A percentile compares a stretch with the other conserved stretches of the same genome.
These are phyloP conservation scores for Geotrichum bryndzae DNA, from an alignment of 1,139 yeast genomes.

Conservation along the genomic window DNA sequence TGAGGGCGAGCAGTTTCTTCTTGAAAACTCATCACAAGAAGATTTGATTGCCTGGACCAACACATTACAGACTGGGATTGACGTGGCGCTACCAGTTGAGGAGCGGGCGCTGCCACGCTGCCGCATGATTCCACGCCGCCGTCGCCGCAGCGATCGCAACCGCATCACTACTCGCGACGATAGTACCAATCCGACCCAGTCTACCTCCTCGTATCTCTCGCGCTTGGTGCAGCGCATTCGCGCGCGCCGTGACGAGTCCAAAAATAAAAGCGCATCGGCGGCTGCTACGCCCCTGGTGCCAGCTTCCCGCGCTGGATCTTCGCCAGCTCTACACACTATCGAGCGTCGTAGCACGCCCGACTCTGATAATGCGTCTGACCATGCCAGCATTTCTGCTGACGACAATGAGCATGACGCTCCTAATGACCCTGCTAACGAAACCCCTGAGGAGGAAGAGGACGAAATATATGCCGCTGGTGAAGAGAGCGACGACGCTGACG, in stretches of 20 bases:
- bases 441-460: constrained; percentile 2
- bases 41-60: constrained; percentile 61
- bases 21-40: constrained; percentile 47
- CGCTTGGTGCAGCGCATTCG: not conserved
- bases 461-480: constrained; percentile 4
- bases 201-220: not conserved
- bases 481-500: constrained; percentile 3
- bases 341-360: not conserved
- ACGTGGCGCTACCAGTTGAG: constrained; percentile 40
- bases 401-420: not conserved
- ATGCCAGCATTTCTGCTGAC: not conserved
- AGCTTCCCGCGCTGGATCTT: not conserved
- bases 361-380: not conserved
- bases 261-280: not conserved
- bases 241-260: not conserved
- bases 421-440: not conserved
- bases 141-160: constrained; percentile 18
- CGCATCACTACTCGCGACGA: constrained; percentile 5
- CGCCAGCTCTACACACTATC: not conserved
- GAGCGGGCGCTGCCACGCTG: constrained; percentile 36
- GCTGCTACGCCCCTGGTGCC: not conserved
- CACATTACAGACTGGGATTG: constrained; percentile 39
- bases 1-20: constrained; percentile 61
- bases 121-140: constrained; percentile 34
- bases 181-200: not conserved